These are phyloP conservation scores for Ostreobium quekettii DNA, from an alignment of 139 green algal species.

Conservation along the genomic window DNA sequence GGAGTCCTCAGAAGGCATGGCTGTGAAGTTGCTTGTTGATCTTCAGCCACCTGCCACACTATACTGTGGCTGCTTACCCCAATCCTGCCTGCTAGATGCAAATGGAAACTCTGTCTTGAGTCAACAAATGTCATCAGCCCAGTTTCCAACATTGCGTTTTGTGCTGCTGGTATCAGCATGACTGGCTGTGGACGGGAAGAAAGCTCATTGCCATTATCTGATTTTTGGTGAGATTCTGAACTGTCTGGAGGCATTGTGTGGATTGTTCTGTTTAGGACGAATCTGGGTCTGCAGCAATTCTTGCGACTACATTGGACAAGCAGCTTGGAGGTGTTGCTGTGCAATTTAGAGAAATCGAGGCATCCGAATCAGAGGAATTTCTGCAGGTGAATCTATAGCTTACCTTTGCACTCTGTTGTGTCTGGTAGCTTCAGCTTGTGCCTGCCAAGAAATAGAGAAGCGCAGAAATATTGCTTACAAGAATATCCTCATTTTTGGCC, in stretches of 20 bases:
- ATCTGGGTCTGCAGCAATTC: slow-evolving; percentile 6
- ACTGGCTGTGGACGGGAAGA: not conserved
- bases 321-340: slow-evolving; percentile 1
- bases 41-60: too few species aligned
- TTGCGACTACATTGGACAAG: not conserved
- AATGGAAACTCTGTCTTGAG: too few species aligned
- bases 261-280: slow-evolving; percentile 11
- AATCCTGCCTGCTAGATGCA: too few species aligned
- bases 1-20: too few species aligned
- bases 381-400: not conserved
- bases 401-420: not conserved
- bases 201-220: not conserved
- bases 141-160: not conserved
- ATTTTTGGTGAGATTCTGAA: not conserved
- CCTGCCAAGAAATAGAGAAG: too few species aligned
- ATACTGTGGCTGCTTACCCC: too few species aligned
- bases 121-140: too few species aligned
- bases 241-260: not conserved
- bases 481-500: too few species aligned
- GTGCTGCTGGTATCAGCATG: not conserved
- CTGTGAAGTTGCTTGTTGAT: too few species aligned
- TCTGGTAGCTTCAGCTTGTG: too few species aligned
- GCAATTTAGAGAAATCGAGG: slow-evolving; percentile 12
- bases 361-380: slow-evolving; percentile 3
- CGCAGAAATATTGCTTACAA: too few species aligned